phyloP scores from a whole-genome alignment of 257 asterid species.

The Ilex asprella region DNA sequence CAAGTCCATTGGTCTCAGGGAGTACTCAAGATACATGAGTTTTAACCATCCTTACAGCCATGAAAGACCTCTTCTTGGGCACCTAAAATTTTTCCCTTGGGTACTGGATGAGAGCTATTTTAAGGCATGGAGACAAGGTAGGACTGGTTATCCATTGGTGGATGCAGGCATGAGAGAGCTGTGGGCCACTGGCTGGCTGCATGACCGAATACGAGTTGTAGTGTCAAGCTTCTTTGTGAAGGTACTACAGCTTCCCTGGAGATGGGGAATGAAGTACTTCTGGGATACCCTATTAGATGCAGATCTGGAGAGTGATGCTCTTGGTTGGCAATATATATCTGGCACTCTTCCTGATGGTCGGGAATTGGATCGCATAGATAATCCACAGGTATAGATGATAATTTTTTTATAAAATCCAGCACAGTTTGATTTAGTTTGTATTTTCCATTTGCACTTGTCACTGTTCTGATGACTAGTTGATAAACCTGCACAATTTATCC shows the following conservation, averaged over 20 bases:
- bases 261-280: constrained; percentile 97
- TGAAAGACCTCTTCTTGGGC: constrained; percentile 81
- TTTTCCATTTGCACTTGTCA: too few relatives aligned
- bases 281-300: constrained; percentile 95
- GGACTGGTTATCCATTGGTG: constrained; percentile 90
- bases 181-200: constrained; percentile 98
- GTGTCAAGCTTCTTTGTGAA: constrained; percentile 95
- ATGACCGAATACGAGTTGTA: constrained; percentile 80
- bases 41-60: constrained; percentile 90
- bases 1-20: constrained; percentile 84
- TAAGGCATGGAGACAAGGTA: constrained; percentile 91
- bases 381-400: constrained; percentile 57
- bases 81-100: constrained; percentile 78
- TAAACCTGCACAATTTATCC: too few relatives aligned
- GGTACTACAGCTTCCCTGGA: constrained; percentile 90
- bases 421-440: too few relatives aligned
- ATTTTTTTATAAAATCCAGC: not conserved
- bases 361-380: constrained; percentile 80
- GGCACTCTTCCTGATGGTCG: constrained; percentile 87
- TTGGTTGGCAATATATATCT: constrained; percentile 92
- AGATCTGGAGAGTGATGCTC: constrained; percentile 94
- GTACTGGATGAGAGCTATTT: constrained; percentile 74
- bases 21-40: constrained; percentile 86
- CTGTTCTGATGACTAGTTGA: too few relatives aligned
- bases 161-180: constrained; percentile 98